Evolutionary conservation across 2,329 filamentous ascomycete genomes (phyloP), one percentile per base, ranked within the genome.

Genomic region (Aureobasidium sp.): DNA sequence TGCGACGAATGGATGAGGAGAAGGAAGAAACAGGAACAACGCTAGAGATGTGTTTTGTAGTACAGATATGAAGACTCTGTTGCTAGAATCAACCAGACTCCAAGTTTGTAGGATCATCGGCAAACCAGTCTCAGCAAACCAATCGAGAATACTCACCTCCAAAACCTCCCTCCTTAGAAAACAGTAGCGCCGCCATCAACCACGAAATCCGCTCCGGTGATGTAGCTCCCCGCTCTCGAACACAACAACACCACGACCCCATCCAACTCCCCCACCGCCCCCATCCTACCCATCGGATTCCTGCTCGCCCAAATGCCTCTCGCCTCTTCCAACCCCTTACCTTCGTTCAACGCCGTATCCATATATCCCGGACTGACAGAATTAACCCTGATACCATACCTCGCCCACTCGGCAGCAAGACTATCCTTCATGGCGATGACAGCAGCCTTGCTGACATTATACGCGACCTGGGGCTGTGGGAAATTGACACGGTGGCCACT

Each of bases 321-420:
- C 61, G 70, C 70, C 46, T 70, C 65, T n/a, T 66, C 66, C 33
- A 74, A 65, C 1, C 72, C 72, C 1, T 66, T 68, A 1, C 72
- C 72, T 23, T 71, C 72, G 67, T 90, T 91, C 50, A 91, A 72
- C 13, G 89, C 81, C 0, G 87, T 90, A 67, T 89, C 87, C 84
- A 90, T 89, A 66, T 91, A 91, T 0, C 88, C 88, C 0, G 88
- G 88, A 40, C 80, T 84, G 46, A 92, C 78, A 19, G 78, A 82
- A 66, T 92, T 91, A 5, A 88, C 84, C 2, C 85, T 74, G 62
- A 92, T 88, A 0, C 88, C 88, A 68, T 86, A 80, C 74, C 65
- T 78, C 0, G 84, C 85, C 88, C 87, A 91, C 71, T 92, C 88
- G 0, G 84, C 86, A 0, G 87, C 88, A 17, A 91, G 73, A 37